These are phyloP conservation scores for Calonectria pseudoreteaudii DNA, from an alignment of 2,329 filamentous ascomycete species.

Conservation along the genomic window DNA sequence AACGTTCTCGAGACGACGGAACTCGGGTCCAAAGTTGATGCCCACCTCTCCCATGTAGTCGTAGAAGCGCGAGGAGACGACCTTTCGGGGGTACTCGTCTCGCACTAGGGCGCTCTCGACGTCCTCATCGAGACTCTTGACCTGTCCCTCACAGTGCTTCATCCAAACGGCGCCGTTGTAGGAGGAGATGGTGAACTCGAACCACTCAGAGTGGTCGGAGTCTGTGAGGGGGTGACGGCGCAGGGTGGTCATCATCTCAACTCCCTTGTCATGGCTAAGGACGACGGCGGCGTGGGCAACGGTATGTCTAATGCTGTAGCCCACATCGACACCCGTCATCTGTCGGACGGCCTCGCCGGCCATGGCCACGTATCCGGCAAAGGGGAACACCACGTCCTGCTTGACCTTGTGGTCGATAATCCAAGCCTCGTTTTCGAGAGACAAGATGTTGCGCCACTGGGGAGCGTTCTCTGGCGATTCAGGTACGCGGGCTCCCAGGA, in stretches of 20 bases:
- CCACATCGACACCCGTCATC: constrained; percentile 19
- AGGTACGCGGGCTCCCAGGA: constrained; percentile 32
- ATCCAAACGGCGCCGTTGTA: constrained; percentile 23
- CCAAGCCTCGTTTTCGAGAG: constrained; percentile 49
- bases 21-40: constrained; percentile 47
- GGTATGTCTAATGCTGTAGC: constrained; percentile 38
- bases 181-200: constrained; percentile 20
- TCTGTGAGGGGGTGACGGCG: constrained; percentile 20
- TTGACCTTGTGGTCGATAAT: constrained; percentile 58
- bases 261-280: constrained; percentile 24
- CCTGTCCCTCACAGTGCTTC: constrained; percentile 26
- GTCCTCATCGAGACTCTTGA: constrained; percentile 7
- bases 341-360: constrained; percentile 40
- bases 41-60: constrained; percentile 43
- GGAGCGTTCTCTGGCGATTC: constrained; percentile 35
- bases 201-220: constrained; percentile 23
- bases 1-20: constrained; percentile 42
- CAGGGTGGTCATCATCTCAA: constrained; percentile 24
- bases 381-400: constrained; percentile 55
- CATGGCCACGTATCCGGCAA: constrained; percentile 52
- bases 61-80: constrained; percentile 41
- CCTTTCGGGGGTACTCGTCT: constrained; percentile 27
- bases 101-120: background rate
- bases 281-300: constrained; percentile 46
- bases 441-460: constrained; percentile 38